Evolutionary conservation across 2,329 filamentous ascomycete genomes (phyloP), one percentile per base, ranked within the genome.

Genomic region (Lasiodiplodia hormozganensis): DNA sequence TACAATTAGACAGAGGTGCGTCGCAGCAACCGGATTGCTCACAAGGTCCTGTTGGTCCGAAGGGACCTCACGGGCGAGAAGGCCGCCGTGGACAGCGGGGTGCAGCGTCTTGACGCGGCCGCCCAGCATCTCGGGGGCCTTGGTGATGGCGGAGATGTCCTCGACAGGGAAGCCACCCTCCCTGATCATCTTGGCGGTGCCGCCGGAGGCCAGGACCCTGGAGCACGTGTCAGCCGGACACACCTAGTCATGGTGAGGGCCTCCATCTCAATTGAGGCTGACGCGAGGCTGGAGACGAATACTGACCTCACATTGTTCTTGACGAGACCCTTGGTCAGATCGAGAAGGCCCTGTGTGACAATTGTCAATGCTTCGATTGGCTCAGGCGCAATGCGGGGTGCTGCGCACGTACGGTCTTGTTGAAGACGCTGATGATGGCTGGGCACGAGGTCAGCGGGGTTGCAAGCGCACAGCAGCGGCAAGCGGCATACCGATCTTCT

Each of bases 111-210:
- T 98, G 82, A 94, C 92, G 76, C 92, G 87, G 73, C 94, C 94
- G 73, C 90, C 92, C 62, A 98, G 90, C 93, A 99, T 98, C 85
- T 99, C 96, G 68, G 96, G 96, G 14, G 96, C 94, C 70, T 85
- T 85, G 51, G 96, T 99, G 82, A 99, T 98, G 81, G 94, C 94
- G 64, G 95, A 97, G 76, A 99, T 92, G 84, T 99, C 96, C 92
- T 98, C 94, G 71, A 99, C 96, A 56, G 92, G 89, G 82, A 99
- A 96, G 58, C 94, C 94, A 74, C 94, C 96, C 81, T 99, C 96
- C 78, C 96, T 90, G 76, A 98, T 97, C 92, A 98, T 92, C 84
- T 91, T 96, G 73, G 96, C 91, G 58, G 96, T 99, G 75, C 96
- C 96, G 70, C 96, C 96, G 69, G 95, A 98, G 67, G 96, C 96